Evolutionary conservation across 108 stramenopile genomes (phyloP), one percentile per base, ranked within the genome.

Genomic region (Licmophora abbreviata): DNA sequence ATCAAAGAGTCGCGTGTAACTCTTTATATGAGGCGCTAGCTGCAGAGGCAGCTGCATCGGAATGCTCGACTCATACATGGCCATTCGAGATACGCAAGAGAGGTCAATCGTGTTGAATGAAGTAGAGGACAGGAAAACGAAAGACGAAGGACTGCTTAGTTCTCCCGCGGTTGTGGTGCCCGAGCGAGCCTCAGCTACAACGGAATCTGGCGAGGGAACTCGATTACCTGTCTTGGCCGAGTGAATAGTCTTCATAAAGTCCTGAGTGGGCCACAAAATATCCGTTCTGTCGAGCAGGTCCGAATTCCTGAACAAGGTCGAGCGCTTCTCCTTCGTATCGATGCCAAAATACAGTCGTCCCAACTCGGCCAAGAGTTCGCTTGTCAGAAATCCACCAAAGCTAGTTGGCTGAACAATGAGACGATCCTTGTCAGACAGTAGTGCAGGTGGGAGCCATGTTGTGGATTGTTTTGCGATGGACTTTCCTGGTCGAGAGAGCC

Each of bases 221-320:
- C 36, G 48, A n/a, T 54, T 49, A n/a, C n/a, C n/a, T n/a, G n/a
- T n/a, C n/a, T n/a, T n/a, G n/a, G n/a, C n/a, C n/a, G n/a, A n/a
- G n/a, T n/a, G n/a, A n/a, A n/a, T n/a, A n/a, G n/a, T n/a, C 22
- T 58, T 54, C 3, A 81, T 65, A 43, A 52, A 81, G 1, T 58
- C 51, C 32, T 66, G 49, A 4, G 81, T 66, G 11, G 88, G 88
- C 88, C 88, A 90, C n/a, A 85, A 29, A 40, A 90, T 72, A 43
- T 83, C 79, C 51, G 73, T 25, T 15, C 64, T 48, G 12, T 75
- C 65, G 18, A 79, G 41, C 24, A 69, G 15, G 3, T 54, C 58
- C 1, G 38, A 25, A 23, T 51, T 18, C 22, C 28, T 20, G 5
- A 1, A 24, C 23, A 26, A 20, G n/a, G n/a, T 26, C 8, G 38